phyloP scores from a whole-genome alignment of 106 monocot genomes.

The Dendrobium officinale region DNA sequence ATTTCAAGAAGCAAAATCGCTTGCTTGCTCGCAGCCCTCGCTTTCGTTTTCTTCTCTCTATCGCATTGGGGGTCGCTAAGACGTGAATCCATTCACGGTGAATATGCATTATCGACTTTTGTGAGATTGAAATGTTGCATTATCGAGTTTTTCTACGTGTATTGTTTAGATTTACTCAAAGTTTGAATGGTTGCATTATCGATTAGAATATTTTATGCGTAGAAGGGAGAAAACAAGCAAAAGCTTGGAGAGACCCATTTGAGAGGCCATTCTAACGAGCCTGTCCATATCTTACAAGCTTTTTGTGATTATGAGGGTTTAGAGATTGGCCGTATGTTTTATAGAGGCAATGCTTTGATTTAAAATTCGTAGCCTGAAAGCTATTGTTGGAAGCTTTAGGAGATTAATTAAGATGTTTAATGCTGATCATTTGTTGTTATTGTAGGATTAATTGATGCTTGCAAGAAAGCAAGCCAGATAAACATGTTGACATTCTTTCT shows the following conservation, averaged over 20 bases:
- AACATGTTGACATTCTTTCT: background rate
- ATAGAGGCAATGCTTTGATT: background rate
- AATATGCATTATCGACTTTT: no score
- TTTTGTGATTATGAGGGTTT: background rate
- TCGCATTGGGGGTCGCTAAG: no score
- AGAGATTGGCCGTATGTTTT: background rate
- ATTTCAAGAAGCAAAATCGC: no score
- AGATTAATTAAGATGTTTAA: background rate
- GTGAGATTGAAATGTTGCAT: no score
- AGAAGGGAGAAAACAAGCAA: background rate
- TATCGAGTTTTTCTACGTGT: no score
- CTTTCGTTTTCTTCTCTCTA: no score
- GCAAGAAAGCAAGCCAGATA: background rate
- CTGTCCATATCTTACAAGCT: background rate
- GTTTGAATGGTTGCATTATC: no score
- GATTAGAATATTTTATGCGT: no score
- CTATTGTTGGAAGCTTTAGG: background rate
- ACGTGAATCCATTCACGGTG: no score
- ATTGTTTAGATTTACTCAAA: no score
- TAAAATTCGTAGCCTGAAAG: background rate
- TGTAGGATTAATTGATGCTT: background rate
- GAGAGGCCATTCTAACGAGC: constrained; percentile 11
- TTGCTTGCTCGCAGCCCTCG: no score
- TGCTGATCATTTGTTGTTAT: background rate
- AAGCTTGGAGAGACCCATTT: constrained; percentile 6